Conservation (phyloP, 768 basidiomycete genomes). For the Trametes cubensis region DNA sequence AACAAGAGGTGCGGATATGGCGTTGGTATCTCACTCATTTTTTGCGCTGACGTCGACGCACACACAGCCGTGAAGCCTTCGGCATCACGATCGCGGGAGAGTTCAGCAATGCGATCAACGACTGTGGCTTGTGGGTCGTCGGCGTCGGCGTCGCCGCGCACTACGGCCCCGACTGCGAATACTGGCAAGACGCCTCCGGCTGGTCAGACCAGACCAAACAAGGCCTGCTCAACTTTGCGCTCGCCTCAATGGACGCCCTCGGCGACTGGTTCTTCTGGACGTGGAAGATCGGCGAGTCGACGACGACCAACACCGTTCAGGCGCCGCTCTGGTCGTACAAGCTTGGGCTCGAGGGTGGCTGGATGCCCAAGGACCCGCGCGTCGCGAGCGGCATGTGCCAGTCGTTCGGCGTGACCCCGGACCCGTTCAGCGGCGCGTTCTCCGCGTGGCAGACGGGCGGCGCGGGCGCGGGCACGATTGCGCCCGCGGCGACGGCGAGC, state of each 20-base stretch:
- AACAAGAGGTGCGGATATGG: conserved; percentile 41
- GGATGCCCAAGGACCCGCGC: conserved; percentile 75
- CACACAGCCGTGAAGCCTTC: conserved; percentile 48
- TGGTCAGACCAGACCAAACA: conserved; percentile 54
- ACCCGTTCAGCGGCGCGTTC: conserved; percentile 54
- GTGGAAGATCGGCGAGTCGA: conserved; percentile 69
- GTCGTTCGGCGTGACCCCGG: conserved; percentile 48
- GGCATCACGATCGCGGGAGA: conserved; percentile 76
- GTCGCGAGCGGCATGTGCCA: conserved; percentile 63
- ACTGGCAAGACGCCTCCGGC: conserved; percentile 47
- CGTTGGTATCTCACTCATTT: background rate
- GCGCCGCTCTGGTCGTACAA: conserved; percentile 69
- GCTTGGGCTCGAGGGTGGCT: conserved; percentile 69
- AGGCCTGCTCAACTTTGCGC: conserved; percentile 50
- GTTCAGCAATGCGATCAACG: conserved; percentile 66
- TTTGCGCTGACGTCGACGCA: conserved; percentile 35
- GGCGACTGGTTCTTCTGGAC: conserved; percentile 77
- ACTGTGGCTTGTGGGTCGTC: conserved; percentile 56
- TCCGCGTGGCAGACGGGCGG: conserved; percentile 68
- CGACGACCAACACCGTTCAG: conserved; percentile 46
- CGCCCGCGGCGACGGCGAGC: conserved; percentile 39
- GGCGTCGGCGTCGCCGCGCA: conserved; percentile 44
- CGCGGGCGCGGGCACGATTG: conserved; percentile 51
- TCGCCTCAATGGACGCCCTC: conserved; percentile 65
- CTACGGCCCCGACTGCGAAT: conserved; percentile 38